Evolutionary conservation across 1,284 basidiomycete genomes (phyloP), one percentile per base, ranked within the genome.

Genomic region (Wolfiporia cocos): DNA sequence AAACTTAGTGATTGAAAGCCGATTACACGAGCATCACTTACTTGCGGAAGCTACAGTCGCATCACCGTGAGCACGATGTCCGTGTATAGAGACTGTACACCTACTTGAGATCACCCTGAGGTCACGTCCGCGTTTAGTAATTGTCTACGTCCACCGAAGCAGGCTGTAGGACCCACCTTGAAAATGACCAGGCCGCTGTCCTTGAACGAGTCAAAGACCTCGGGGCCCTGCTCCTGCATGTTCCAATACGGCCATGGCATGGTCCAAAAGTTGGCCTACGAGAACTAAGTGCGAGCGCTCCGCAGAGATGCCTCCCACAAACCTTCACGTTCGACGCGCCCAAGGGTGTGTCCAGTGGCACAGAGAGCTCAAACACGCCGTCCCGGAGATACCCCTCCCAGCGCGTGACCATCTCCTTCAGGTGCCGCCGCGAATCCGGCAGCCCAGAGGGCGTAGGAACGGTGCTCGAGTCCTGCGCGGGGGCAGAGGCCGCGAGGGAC

Each of bases 101-200:
- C 32, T 32, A 89, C 83, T 94, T 94, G 34, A 96, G 68, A 68
- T 96, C 93, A 14, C 94, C 94, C 78, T 88, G 35, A 6, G 24
- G 12, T 15, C 2, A 26, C n/a, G 15, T 34, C 4, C 3, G 9
- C 6, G n/a, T 22, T 34, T 11, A 21, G 19, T 34, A 3, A 31
- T 14, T 20, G 23, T 11, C 18, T 14, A 28, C 33, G 1, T 28
- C 29, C 4, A 18, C 2, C 10, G 32, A 23, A 10, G 7, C 28
- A 37, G 20, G 12, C 11, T 14, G 23, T 33, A 18, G 7, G 3
- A 46, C 63, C 23, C 37, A 77, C 84, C 73, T 98, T 99, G 72
- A 98, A 96, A 44, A 99, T 78, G 4, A 97, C 93, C 11, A 99
- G 68, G 10, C 75, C 76, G 46, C 87, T 86, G 30, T 68, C 68